Evolutionary conservation across 1,284 basidiomycete species (phyloP).

Genomic region (Apiotrichum akiyoshidainum): DNA sequence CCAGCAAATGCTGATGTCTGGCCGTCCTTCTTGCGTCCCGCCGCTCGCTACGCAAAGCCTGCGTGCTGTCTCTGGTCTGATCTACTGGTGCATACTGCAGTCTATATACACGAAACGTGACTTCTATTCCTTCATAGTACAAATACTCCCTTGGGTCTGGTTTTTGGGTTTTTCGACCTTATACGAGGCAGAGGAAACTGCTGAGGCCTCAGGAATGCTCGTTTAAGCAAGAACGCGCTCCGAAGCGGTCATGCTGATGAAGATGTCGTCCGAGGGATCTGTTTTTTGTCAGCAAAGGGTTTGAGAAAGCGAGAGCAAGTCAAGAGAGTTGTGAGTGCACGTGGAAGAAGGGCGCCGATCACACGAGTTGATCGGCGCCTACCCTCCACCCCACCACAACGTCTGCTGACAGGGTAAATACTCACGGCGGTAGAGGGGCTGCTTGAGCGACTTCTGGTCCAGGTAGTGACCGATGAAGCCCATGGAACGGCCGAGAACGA

Average conservation of each 20-base stretch:
- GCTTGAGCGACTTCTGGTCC: slow-evolving; percentile 88
- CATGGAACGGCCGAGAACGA: slow-evolving; percentile 94
- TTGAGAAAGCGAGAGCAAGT: not conserved
- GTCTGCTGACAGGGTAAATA: too few species aligned
- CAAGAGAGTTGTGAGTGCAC: too few species aligned
- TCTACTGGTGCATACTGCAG: slow-evolving; percentile 7
- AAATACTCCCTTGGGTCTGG: not conserved
- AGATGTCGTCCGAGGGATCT: slow-evolving; percentile 21
- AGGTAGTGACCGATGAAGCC: slow-evolving; percentile 68
- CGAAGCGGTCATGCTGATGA: slow-evolving; percentile 9
- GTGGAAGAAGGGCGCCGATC: too few species aligned
- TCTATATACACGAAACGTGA: slow-evolving; percentile 5
- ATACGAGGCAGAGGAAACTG: not conserved
- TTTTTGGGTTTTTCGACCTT: not conserved
- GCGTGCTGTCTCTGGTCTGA: not conserved
- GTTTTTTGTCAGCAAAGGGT: not conserved
- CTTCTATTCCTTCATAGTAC: slow-evolving; percentile 7
- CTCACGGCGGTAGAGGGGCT: slow-evolving; percentile 71
- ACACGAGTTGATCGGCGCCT: too few species aligned
- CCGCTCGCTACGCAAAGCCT: too few species aligned
- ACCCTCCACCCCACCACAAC: too few species aligned
- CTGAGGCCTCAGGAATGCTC: not conserved
- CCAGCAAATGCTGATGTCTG: too few species aligned
- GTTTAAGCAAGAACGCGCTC: slow-evolving; percentile 2
- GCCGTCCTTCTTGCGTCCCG: too few species aligned